Conservation (phyloP, 176 grass and related monocot species). For the Musa acuminata region DNA sequence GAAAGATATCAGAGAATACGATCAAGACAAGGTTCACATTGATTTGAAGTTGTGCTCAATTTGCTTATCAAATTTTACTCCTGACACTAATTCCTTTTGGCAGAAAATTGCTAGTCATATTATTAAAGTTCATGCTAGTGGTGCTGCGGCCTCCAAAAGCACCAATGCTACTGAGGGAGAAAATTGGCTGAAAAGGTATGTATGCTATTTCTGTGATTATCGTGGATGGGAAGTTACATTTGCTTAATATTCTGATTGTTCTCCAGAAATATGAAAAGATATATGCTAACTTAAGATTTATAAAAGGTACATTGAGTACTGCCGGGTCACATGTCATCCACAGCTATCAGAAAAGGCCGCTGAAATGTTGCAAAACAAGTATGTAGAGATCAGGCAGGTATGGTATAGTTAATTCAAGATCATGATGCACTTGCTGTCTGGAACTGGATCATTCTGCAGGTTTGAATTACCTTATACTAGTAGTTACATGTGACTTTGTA, state of each 20-base stretch:
- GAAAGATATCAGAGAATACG: conserved; percentile 83
- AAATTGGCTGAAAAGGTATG: conserved; percentile 92
- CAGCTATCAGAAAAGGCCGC: conserved; percentile 83
- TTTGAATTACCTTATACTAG: background rate
- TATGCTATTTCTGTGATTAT: background rate
- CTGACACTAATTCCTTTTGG: background rate
- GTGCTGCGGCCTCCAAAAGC: conserved; percentile 40
- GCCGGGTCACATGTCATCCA: conserved; percentile 65
- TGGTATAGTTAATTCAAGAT: background rate
- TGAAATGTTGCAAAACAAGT: conserved; percentile 96
- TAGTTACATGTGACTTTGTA: conserved; percentile 19
- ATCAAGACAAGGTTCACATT: conserved; percentile 78
- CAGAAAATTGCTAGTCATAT: conserved; percentile 84
- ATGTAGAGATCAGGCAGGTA: conserved; percentile 97
- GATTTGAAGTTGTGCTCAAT: background rate
- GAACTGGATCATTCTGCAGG: background rate
- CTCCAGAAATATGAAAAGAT: background rate
- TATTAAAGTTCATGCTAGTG: conserved; percentile 92
- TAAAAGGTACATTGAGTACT: conserved; percentile 79
- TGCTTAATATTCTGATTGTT: background rate
- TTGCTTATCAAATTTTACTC: background rate
- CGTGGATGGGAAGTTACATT: background rate
- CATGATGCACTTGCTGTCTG: background rate
- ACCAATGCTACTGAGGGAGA: conserved; percentile 64
- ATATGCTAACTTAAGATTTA: background rate